A percentile compares a stretch with the other conserved stretches of the same genome.
Evolutionary conservation across 495 filamentous ascomycete species (phyloP).

Genomic region (Penicillium macrosclerotiorum): DNA sequence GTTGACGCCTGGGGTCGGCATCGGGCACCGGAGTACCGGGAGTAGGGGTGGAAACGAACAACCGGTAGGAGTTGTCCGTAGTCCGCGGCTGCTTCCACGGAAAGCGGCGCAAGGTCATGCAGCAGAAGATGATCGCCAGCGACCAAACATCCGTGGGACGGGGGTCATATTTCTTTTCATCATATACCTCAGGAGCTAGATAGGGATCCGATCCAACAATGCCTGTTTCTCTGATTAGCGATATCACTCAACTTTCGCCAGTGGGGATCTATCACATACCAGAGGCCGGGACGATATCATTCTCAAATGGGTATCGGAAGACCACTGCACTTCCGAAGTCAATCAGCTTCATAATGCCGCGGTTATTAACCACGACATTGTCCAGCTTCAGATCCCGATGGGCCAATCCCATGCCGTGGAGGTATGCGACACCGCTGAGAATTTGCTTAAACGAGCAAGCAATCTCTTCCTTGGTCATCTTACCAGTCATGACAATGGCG

Average conservation of each 20-base stretch:
- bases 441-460: conserved; percentile 93
- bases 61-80: conserved; percentile 89
- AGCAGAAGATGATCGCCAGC: conserved; percentile 96
- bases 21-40: conserved; percentile 51
- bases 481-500: conserved; percentile 98
- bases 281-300: conserved; percentile 78
- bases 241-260: not conserved
- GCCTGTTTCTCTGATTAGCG: conserved; percentile 48
- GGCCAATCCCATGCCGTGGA: conserved; percentile 93
- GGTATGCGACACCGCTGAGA: conserved; percentile 91
- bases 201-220: conserved; percentile 98
- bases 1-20: conserved; percentile 36
- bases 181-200: conserved; percentile 94
- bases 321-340: conserved; percentile 98
- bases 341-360: conserved; percentile 99
- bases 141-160: conserved; percentile 97
- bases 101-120: conserved; percentile 94
- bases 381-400: conserved; percentile 97
- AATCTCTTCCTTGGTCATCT: conserved; percentile 91
- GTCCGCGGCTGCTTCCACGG: conserved; percentile 95
- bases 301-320: conserved; percentile 96
- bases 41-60: conserved; percentile 78
- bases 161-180: conserved; percentile 91
- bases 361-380: conserved; percentile 95
- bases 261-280: conserved; percentile 53